Base-by-base conservation (phyloP, 495 filamentous ascomycete genomes). In the Aspergillus carlsbadensis region DNA sequence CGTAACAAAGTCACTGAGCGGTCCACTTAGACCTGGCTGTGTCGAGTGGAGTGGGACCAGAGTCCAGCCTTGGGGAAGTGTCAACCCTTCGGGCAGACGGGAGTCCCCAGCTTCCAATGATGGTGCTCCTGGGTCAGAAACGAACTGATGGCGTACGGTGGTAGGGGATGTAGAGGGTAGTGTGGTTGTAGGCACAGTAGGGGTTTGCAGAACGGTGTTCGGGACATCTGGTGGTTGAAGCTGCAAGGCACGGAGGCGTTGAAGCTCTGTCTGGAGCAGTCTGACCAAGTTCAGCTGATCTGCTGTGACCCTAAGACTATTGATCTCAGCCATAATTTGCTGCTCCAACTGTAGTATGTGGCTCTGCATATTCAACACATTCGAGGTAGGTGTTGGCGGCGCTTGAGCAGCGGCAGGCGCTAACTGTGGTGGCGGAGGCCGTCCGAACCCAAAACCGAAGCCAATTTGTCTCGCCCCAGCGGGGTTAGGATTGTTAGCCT, bases 21-120 rank as follows among this genome's bases (percentile, higher is more conserved):
- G 14, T 14, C 43, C 52, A 39, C 35, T 62, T 5, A 48, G 18
- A 6, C 59, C 49, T 13, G 44, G 57, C 10, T 57, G 76, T 15
- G 83, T 52, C 14, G 86, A 76, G 36, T 87, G 80, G 10, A 91
- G 76, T 49, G 88, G 88, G 31, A 88, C 71, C 24, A 95, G 66
- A 20, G 83, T 85, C 90, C 90, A 95, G 6, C 90, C 90, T 37
- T 80, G 75, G 2, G 90, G 90, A 26, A 95, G 81, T 11, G 71
- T 81, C 13, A 93, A 74, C 8, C 90, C 89, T 36, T 85, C 81
- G 3, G 90, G 90, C 17, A 93, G 73, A 39, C 87, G 83, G 20
- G 82, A 65, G 64, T 89, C 86, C 17, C 86, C 88, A 13, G 87
- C 70, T 20, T 79, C 76, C 52, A 91, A 78, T 7, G 83, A 70